These are phyloP conservation scores for Xylariaceae sp. DNA, from an alignment of 2,329 filamentous ascomycete genomes.

Conservation along the genomic window DNA sequence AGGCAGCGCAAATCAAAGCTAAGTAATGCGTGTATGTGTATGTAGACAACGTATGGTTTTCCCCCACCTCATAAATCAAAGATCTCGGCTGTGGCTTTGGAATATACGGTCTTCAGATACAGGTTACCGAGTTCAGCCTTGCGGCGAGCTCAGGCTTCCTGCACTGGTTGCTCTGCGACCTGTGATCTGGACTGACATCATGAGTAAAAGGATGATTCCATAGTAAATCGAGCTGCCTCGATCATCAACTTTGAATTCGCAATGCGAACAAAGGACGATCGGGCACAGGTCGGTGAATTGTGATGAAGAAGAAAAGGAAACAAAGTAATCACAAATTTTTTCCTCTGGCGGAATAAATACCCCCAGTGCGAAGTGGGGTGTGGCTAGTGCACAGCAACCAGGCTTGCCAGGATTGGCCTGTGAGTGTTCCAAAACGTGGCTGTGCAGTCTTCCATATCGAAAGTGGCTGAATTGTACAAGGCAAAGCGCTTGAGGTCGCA, in stretches of 20 bases:
- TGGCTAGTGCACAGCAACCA: slow-evolving; percentile 2
- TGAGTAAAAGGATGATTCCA: slow-evolving; percentile 75
- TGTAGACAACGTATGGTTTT: slow-evolving; percentile 85
- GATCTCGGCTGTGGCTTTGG: slow-evolving; percentile 88
- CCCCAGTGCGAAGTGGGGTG: slow-evolving; percentile 28
- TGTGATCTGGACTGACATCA: slow-evolving; percentile 96
- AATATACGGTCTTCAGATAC: slow-evolving; percentile 78
- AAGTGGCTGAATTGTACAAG: slow-evolving; percentile 10
- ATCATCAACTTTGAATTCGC: slow-evolving; percentile 76
- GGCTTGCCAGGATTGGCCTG: no score
- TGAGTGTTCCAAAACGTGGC: no score
- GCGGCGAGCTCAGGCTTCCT: slow-evolving; percentile 71
- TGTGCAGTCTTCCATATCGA: neutral
- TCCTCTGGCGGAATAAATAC: slow-evolving; percentile 28
- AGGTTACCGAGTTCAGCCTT: slow-evolving; percentile 70
- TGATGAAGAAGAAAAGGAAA: slow-evolving; percentile 46
- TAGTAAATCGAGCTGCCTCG: slow-evolving; percentile 81
- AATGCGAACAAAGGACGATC: slow-evolving; percentile 71
- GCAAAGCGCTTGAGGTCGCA: no score
- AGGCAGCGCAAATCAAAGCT: no score
- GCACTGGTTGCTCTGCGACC: slow-evolving; percentile 80
- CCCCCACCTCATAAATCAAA: slow-evolving; percentile 89
- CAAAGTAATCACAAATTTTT: slow-evolving; percentile 41
- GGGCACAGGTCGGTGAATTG: slow-evolving; percentile 80
- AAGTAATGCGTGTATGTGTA: no score